Conservation (phyloP, 1,284 basidiomycete species). For the Trichosporon asahii region DNA sequence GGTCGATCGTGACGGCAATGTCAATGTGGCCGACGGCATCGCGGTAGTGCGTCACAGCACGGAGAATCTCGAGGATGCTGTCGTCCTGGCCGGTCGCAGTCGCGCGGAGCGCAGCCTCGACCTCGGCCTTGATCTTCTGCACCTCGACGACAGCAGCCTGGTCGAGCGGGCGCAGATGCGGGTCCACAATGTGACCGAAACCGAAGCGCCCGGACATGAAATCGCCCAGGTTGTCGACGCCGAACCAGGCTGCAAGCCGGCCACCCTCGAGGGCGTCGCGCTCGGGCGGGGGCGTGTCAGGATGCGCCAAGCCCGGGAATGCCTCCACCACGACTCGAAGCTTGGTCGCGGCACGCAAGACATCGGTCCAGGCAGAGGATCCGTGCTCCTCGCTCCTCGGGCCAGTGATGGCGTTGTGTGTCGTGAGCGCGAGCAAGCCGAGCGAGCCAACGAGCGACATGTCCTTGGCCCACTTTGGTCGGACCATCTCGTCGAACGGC, state of each 20-base stretch:
- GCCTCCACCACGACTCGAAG: constrained; percentile 36
- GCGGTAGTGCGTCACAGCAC: constrained; percentile 26
- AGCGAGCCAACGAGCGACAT: constrained; percentile 40
- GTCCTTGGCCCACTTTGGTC: constrained; percentile 42
- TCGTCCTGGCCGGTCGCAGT: constrained; percentile 9
- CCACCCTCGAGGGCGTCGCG: constrained; percentile 23
- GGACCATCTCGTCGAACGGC: constrained; percentile 30
- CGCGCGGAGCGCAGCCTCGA: constrained; percentile 27
- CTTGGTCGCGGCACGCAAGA: constrained; percentile 39
- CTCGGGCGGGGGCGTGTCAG: constrained; percentile 18
- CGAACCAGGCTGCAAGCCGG: constrained; percentile 28
- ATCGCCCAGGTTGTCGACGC: constrained; percentile 32
- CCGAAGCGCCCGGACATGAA: constrained; percentile 40
- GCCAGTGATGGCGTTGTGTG: constrained; percentile 33
- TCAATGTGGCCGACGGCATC: constrained; percentile 35
- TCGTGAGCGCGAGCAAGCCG: constrained; percentile 36
- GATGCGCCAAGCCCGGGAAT: constrained; percentile 28
- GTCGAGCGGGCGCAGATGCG: constrained; percentile 26
- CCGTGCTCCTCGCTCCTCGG: constrained; percentile 19
- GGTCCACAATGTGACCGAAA: constrained; percentile 27
- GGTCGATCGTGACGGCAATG: constrained; percentile 46
- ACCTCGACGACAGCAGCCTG: constrained; percentile 29
- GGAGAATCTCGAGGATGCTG: constrained; percentile 27
- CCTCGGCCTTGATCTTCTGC: constrained; percentile 29
- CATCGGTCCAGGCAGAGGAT: constrained; percentile 36